Evolutionary conservation across 139 green algal species (phyloP).

Genomic region (Gonium pectorale): DNA sequence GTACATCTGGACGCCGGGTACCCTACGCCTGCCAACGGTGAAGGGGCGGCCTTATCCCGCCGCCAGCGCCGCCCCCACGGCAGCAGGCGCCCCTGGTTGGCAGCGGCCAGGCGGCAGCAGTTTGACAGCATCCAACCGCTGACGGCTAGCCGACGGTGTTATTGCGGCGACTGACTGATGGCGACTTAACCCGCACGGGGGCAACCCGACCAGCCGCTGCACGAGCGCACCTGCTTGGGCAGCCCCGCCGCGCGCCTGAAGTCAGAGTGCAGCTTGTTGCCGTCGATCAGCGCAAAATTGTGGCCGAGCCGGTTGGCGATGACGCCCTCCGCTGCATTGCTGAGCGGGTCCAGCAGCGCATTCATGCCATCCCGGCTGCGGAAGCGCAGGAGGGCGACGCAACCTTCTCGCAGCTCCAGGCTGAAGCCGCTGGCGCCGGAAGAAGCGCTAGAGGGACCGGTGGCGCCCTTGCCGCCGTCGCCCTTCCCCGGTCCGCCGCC

Average conservation of each 20-base stretch:
- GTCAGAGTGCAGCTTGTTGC: not conserved
- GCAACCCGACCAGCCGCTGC: not conserved
- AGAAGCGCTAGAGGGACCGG: too few relatives aligned
- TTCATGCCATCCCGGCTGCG: conserved; percentile 27
- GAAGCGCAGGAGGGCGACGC: conserved; percentile 38
- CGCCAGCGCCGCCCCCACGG: too few relatives aligned
- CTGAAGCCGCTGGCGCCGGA: not conserved
- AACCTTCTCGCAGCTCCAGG: conserved; percentile 29
- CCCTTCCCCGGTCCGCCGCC: not conserved
- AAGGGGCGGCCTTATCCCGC: too few relatives aligned
- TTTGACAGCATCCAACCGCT: too few relatives aligned
- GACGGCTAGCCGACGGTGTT: too few relatives aligned
- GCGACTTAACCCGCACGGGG: too few relatives aligned
- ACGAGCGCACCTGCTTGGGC: not conserved
- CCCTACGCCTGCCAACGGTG: too few relatives aligned
- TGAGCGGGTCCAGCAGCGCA: conserved; percentile 32
- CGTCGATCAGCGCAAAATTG: conserved; percentile 28
- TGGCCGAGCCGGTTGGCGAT: conserved; percentile 43
- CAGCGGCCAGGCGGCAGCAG: too few relatives aligned
- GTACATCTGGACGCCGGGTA: too few relatives aligned
- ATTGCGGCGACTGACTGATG: too few relatives aligned
- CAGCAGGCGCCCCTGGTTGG: too few relatives aligned
- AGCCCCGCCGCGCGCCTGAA: conserved; percentile 7
- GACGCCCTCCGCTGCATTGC: conserved; percentile 35
- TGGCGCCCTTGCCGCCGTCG: not conserved